Percentiles rank a stretch among this genome's conserved stretches.
These are phyloP conservation scores for Daedaleopsis sinensis DNA, from an alignment of 768 basidiomycete species.

Conservation along the genomic window DNA sequence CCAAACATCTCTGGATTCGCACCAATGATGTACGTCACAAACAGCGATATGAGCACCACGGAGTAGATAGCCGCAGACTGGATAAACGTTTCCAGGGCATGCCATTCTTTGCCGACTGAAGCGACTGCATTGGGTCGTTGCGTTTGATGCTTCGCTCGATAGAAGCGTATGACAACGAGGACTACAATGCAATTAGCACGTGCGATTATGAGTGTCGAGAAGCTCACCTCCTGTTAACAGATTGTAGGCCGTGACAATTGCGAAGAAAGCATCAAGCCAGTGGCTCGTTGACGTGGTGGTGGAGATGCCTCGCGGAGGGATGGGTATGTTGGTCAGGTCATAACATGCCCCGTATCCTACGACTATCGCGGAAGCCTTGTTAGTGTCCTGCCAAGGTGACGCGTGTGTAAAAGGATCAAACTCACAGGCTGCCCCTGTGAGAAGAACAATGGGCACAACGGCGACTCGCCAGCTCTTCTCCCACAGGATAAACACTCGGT, in stretches of 20 bases:
- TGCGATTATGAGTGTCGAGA: background rate
- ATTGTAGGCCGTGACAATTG: background rate
- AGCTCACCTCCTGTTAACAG: background rate
- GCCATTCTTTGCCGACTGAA: background rate
- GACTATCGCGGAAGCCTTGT: no score
- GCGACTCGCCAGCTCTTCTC: background rate
- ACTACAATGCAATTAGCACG: background rate
- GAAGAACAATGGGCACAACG: background rate
- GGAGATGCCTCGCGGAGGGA: background rate
- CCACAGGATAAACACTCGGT: background rate
- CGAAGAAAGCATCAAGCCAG: background rate
- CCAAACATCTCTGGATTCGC: background rate
- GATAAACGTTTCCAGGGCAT: background rate
- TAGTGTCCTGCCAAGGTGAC: no score
- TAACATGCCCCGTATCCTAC: no score
- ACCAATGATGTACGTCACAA: background rate
- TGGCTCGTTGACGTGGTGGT: background rate
- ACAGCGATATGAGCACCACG: background rate
- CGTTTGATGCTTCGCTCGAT: background rate
- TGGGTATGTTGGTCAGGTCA: no score
- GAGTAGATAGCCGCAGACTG: background rate
- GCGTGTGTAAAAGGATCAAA: no score
- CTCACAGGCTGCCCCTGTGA: background rate
- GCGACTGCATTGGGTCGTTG: background rate
- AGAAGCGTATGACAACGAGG: background rate